Base-by-base conservation (phyloP, 352 stramenopile genomes). In the Phytophthora megakarya region DNA sequence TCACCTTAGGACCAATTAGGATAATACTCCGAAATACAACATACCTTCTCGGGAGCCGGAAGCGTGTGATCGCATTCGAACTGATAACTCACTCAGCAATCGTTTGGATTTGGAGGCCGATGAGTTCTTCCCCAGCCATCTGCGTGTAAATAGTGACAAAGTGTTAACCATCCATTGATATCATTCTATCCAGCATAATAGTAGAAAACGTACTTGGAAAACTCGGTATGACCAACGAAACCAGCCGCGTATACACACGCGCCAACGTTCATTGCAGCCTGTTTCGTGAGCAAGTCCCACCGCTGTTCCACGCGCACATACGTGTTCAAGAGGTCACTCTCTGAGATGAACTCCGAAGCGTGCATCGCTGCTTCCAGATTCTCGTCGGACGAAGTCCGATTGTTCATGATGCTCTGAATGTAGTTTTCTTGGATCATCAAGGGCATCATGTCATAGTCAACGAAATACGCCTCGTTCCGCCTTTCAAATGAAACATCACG, bases 71-170 rank as follows among this genome's bases (percentile, higher is more conserved):
- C 85, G 78, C 89, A 99, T 98, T 65, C 98, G 96, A 39, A 98
- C 93, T n/a, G 86, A 92, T 13, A 99, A 69, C 72, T 99, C 97
- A 61, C 87, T 90, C 3, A 99, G 73, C 47, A 99, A 70, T 0
- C 97, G 85, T 64, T 96, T 94, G n/a, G 92, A 97, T 74, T 99
- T 99, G 49, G 76, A 89, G 28, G 92, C 84, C 7, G 82, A 89
- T n/a, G 95, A 99, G 77, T 99, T 99, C 78, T 99, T 99, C 21
- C 97, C 98, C 32, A 99, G 77, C 96, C 96, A 99, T 54, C 84
- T 95, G 76, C 63, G 79, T 69, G 75, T 62, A 70, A 78, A 90
- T 16, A 75, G 13, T 76, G 25, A 6, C 5, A 23, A 78, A 74
- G 15, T 39, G 22, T 52, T 72, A 67, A 22, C 40, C 35, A 47